A percentile compares a stretch with the other conserved stretches of the same genome.
These are phyloP conservation scores for Boletus tomentosulus DNA, from an alignment of 768 basidiomycete species.

Conservation along the genomic window DNA sequence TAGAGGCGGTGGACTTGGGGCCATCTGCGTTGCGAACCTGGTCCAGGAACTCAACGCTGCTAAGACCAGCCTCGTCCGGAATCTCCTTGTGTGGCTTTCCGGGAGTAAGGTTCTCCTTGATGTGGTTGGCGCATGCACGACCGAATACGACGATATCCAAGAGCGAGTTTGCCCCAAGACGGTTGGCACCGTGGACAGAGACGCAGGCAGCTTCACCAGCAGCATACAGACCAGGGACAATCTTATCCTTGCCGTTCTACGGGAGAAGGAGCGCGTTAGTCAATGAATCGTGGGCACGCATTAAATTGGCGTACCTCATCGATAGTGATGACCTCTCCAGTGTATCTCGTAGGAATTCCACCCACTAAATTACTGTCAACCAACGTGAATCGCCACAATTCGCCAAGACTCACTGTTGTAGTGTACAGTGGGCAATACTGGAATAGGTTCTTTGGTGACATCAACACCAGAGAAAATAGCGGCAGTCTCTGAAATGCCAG, in stretches of 20 bases:
- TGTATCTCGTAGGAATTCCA: constrained; percentile 98
- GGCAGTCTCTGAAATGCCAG: constrained; percentile 99
- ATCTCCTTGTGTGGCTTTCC: constrained; percentile 90
- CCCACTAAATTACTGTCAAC: constrained; percentile 62
- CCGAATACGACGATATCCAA: constrained; percentile 99
- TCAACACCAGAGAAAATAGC: constrained; percentile 99
- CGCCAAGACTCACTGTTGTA: constrained; percentile 79
- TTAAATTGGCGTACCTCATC: constrained; percentile 48
- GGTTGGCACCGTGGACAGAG: constrained; percentile 98
- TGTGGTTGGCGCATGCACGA: constrained; percentile 98
- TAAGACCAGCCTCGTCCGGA: constrained; percentile 78
- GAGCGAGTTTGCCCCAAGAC: constrained; percentile 98
- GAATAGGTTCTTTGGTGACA: constrained; percentile 99
- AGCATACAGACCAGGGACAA: constrained; percentile 96
- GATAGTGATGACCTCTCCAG: constrained; percentile 90
- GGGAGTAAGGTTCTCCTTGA: constrained; percentile 83
- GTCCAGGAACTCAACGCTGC: constrained; percentile 85
- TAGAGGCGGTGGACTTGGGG: constrained; percentile 79
- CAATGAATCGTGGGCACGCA: background rate
- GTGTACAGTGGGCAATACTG: constrained; percentile 96
- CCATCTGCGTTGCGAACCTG: constrained; percentile 81
- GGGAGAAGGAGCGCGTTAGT: background rate
- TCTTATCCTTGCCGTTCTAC: constrained; percentile 80
- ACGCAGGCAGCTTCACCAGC: constrained; percentile 99
- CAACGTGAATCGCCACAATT: background rate